Evolutionary conservation across 352 stramenopile genomes (phyloP).

Genomic region (Pythium folliculosum): DNA sequence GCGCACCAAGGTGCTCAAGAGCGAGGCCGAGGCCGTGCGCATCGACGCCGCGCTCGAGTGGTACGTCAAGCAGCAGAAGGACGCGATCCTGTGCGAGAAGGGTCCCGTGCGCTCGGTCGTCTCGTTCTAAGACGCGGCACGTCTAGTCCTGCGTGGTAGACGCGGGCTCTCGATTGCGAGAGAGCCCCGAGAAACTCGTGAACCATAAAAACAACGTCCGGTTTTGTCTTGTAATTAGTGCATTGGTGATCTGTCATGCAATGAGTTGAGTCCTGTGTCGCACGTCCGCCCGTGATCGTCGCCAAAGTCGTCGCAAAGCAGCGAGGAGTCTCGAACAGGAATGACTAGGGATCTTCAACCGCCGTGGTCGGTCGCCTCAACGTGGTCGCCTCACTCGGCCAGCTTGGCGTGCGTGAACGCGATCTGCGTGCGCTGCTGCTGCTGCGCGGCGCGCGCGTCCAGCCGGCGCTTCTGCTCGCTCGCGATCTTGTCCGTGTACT

Average conservation of each 20-base stretch:
- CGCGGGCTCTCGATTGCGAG: background rate
- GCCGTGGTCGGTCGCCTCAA: too few relatives aligned
- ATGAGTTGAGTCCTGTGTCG: too few relatives aligned
- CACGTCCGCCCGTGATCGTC: too few relatives aligned
- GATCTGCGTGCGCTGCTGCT: slow-evolving; percentile 40
- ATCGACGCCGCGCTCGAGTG: slow-evolving; percentile 49
- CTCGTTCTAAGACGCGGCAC: slow-evolving; percentile 15
- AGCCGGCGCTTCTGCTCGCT: slow-evolving; percentile 62
- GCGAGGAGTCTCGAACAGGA: too few relatives aligned
- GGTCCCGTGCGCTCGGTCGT: slow-evolving; percentile 22
- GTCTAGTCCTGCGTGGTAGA: background rate
- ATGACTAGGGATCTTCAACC: too few relatives aligned
- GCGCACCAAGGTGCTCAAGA: slow-evolving; percentile 41
- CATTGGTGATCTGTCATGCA: too few relatives aligned
- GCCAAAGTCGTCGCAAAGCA: too few relatives aligned
- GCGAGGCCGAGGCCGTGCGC: slow-evolving; percentile 47
- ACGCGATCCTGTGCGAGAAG: slow-evolving; percentile 31
- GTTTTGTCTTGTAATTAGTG: too few relatives aligned
- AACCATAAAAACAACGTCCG: too few relatives aligned
- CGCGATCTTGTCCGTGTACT: slow-evolving; percentile 65
- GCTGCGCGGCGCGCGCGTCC: slow-evolving; percentile 39
- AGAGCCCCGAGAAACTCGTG: too few relatives aligned
- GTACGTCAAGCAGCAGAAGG: slow-evolving; percentile 37
- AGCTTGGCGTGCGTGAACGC: slow-evolving; percentile 9
- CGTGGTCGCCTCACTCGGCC: too few relatives aligned